These are phyloP conservation scores for Sporothrix euskadiensis DNA, from an alignment of 2,329 filamentous ascomycete species.

Conservation along the genomic window DNA sequence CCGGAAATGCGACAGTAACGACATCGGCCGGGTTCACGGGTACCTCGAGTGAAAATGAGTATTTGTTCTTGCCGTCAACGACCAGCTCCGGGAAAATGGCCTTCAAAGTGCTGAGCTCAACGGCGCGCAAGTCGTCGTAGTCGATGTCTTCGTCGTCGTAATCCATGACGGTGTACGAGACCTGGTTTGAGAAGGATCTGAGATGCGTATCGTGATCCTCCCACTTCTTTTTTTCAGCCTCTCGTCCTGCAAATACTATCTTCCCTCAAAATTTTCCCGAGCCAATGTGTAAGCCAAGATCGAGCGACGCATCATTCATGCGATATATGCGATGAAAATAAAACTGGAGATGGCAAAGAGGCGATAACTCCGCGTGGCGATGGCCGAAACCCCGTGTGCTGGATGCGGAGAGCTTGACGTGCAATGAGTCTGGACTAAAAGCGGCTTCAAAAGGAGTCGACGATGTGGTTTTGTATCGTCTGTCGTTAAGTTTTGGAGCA, in stretches of 20 bases:
- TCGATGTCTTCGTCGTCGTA: conserved; percentile 35
- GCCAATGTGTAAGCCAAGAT: background rate
- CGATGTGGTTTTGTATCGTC: background rate
- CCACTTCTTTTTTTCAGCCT: background rate
- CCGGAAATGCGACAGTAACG: conserved; percentile 60
- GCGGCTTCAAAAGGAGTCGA: background rate
- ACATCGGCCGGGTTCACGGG: conserved; percentile 57
- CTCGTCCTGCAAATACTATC: background rate
- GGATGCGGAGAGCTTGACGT: too few species aligned
- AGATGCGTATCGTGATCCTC: background rate
- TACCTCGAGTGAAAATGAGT: conserved; percentile 57
- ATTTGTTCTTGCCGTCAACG: conserved; percentile 46
- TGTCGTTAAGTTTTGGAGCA: background rate
- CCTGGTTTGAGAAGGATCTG: background rate
- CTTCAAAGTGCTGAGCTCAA: conserved; percentile 61
- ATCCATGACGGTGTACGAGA: background rate
- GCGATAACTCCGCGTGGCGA: background rate
- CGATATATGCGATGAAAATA: background rate
- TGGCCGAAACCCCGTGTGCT: too few species aligned
- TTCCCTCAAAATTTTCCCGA: background rate
- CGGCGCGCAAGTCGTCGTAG: conserved; percentile 54
- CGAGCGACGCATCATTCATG: conserved; percentile 3
- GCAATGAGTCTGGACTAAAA: background rate
- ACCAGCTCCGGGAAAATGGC: conserved; percentile 69
- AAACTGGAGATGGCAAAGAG: background rate